Evolutionary conservation across 2,329 filamentous ascomycete species (phyloP).

Genomic region (Neonectria magnoliae): DNA sequence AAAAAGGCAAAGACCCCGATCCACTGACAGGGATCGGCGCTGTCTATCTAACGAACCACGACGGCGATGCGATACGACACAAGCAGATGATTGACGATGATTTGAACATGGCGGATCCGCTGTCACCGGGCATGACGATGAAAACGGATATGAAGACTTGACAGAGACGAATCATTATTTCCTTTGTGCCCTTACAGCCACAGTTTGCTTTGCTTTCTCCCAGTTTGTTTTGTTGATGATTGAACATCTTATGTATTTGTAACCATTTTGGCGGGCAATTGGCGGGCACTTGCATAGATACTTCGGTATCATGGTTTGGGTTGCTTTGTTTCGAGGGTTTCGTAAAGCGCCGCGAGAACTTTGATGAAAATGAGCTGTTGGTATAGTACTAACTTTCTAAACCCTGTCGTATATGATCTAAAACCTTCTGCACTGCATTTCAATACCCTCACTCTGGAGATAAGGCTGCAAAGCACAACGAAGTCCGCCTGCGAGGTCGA

Average conservation of each 20-base stretch:
- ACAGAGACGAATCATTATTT: slow-evolving; percentile 27
- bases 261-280: slow-evolving; percentile 25
- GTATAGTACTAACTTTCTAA: not conserved
- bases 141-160: slow-evolving; percentile 26
- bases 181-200: slow-evolving; percentile 15
- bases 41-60: slow-evolving; percentile 28
- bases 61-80: slow-evolving; percentile 29
- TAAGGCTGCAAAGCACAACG: not conserved
- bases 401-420: not conserved
- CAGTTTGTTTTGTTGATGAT: slow-evolving; percentile 17
- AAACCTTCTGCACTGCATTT: not conserved
- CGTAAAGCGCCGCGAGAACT: not conserved
- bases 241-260: slow-evolving; percentile 27
- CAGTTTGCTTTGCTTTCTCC: not conserved
- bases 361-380: not conserved
- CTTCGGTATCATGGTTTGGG: slow-evolving; percentile 15
- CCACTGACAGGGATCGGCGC: slow-evolving; percentile 22
- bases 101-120: slow-evolving; percentile 21
- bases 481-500: not conserved
- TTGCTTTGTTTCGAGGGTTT: not conserved
- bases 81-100: slow-evolving; percentile 35
- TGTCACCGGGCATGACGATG: slow-evolving; percentile 20
- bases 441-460: not conserved
- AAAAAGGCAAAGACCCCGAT: slow-evolving; percentile 5
- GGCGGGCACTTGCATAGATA: slow-evolving; percentile 30